Percentiles rank a stretch among this genome's conserved stretches.
Conservation (phyloP, 352 stramenopile genomes). For the Globisporangium recalcitrans region DNA sequence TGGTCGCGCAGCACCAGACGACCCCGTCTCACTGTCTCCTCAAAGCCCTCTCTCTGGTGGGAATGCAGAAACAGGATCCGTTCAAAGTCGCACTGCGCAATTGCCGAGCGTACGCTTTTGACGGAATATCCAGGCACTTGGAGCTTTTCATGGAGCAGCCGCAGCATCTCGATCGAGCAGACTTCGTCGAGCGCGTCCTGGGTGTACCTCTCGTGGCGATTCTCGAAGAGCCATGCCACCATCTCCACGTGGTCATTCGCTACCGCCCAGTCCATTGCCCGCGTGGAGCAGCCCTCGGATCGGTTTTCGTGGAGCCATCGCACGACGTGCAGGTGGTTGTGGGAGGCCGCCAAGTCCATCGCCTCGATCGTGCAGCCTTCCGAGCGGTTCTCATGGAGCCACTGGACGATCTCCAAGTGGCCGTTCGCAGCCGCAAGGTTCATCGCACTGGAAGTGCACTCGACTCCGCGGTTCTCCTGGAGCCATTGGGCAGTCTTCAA, state of each 20-base stretch:
- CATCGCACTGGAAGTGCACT: conserved; percentile 6
- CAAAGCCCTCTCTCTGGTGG: background rate
- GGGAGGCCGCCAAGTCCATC: conserved; percentile 8
- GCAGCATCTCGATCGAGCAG: conserved; percentile 1
- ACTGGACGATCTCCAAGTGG: conserved; percentile 1
- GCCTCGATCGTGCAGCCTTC: conserved; percentile 1
- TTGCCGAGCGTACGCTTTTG: background rate
- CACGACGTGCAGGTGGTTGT: conserved; percentile 6
- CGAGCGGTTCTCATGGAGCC: conserved; percentile 7
- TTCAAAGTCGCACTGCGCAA: conserved; percentile 2
- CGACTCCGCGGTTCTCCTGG: conserved; percentile 1
- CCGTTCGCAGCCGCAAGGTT: conserved; percentile 3
- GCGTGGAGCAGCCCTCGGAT: conserved; percentile 14
- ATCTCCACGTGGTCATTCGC: conserved; percentile 6
- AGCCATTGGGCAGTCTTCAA: conserved; percentile 7
- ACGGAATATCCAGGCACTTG: background rate
- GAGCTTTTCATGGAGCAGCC: conserved; percentile 7
- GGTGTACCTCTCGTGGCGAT: conserved; percentile 12
- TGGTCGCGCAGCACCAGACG: background rate
- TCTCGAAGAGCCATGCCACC: conserved; percentile 2
- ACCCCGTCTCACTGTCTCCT: background rate
- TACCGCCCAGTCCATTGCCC: conserved; percentile 18
- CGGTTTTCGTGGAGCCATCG: conserved; percentile 15
- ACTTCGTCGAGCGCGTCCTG: conserved; percentile 14
- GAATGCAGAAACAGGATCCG: conserved; percentile 7